These are phyloP conservation scores for Trichophyton benhamiae DNA, from an alignment of 2,329 filamentous ascomycete genomes.

Conservation along the genomic window DNA sequence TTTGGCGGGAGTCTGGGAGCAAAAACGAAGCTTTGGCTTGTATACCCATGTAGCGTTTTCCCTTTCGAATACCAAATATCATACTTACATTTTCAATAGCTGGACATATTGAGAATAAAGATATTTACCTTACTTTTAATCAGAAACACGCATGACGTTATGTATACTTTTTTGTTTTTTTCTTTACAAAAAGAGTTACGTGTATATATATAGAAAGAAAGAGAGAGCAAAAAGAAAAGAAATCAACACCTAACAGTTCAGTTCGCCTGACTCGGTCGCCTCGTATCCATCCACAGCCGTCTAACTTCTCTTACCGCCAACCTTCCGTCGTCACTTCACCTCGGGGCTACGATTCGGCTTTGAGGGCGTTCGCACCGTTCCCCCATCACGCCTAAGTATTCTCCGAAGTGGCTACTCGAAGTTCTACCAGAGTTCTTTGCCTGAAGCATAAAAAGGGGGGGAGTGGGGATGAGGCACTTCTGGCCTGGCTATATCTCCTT, in stretches of 20 bases:
- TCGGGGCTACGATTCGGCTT: background rate
- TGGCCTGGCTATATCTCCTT: no score
- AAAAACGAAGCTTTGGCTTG: constrained; percentile 1
- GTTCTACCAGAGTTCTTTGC: background rate
- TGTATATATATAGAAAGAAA: background rate
- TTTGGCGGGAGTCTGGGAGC: background rate
- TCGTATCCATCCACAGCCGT: background rate
- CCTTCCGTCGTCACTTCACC: background rate
- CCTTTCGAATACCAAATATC: background rate
- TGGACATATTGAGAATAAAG: background rate
- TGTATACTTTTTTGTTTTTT: background rate
- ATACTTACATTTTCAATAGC: background rate
- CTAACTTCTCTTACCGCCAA: background rate
- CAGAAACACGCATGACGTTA: background rate
- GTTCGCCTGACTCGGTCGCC: background rate
- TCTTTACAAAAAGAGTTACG: background rate
- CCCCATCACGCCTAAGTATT: background rate
- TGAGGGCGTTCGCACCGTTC: background rate
- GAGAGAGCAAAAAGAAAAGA: background rate
- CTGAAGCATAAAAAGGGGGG: background rate
- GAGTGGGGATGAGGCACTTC: background rate
- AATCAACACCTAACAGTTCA: background rate
- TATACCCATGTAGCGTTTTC: constrained; percentile 1
- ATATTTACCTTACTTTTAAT: background rate
- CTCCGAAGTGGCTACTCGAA: background rate